Evolutionary conservation across 768 basidiomycete species (phyloP).

Genomic region (Auriscalpium vulgare): DNA sequence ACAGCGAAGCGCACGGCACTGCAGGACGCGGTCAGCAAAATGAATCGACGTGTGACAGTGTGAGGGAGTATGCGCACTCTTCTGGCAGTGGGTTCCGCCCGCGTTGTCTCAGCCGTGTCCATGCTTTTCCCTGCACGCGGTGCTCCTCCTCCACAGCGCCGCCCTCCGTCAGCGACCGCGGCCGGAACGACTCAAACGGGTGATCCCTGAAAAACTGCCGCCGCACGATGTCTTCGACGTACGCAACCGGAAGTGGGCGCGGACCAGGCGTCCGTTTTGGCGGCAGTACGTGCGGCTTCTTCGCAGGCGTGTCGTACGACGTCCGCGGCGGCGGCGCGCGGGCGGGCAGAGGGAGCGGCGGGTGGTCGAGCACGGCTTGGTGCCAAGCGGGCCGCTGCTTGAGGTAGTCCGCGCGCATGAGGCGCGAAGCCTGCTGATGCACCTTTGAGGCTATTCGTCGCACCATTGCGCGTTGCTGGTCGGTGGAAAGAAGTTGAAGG

Average conservation of each 20-base stretch:
- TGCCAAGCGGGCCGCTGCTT: conserved; percentile 74
- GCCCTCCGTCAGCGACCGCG: conserved; percentile 68
- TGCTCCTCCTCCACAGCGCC: conserved; percentile 48
- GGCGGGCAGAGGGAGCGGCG: conserved; percentile 81
- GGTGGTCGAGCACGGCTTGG: conserved; percentile 75
- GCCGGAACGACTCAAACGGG: conserved; percentile 90
- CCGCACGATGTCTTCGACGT: conserved; percentile 80
- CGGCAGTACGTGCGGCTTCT: conserved; percentile 4
- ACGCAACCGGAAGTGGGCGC: conserved; percentile 53
- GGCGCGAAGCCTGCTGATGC: conserved; percentile 77
- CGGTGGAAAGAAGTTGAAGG: too few relatives aligned
- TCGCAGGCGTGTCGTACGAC: conserved; percentile 36
- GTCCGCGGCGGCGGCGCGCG: conserved; percentile 56
- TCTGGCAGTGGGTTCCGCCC: conserved; percentile 80
- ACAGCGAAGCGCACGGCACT: conserved; percentile 79
- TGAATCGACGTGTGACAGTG: background rate
- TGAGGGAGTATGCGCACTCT: conserved; percentile 54
- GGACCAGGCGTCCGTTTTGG: conserved; percentile 6
- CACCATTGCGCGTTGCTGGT: conserved; percentile 40
- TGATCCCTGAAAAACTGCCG: conserved; percentile 93
- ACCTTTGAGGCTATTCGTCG: conserved; percentile 81
- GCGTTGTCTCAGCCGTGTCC: conserved; percentile 77
- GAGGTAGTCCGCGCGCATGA: conserved; percentile 60
- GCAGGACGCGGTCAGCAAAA: conserved; percentile 8
- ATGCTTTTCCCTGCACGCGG: conserved; percentile 48